Evolutionary conservation across 164 flowering plant genomes (phyloP).

Genomic region (Buxus sempervirens): DNA sequence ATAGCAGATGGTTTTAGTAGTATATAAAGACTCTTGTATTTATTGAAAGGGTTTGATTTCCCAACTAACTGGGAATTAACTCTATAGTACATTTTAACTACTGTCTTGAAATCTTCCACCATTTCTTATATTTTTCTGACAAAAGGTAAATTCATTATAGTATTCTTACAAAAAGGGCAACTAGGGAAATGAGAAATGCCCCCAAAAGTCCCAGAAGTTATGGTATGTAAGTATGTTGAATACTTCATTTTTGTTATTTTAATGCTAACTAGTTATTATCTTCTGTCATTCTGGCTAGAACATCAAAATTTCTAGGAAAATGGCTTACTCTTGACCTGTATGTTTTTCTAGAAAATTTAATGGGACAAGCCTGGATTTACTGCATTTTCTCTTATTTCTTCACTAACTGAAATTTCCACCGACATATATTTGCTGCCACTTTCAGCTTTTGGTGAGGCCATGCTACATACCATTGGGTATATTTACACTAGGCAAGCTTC

Average conservation of each 20-base stretch:
- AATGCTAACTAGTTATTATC: not conserved
- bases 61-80: too few relatives aligned
- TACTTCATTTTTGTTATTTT: not conserved
- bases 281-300: too few relatives aligned
- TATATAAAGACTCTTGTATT: too few relatives aligned
- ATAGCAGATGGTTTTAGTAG: too few relatives aligned
- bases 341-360: not conserved
- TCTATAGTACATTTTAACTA: too few relatives aligned
- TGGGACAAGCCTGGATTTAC: not conserved
- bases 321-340: too few relatives aligned
- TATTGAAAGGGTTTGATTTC: not conserved
- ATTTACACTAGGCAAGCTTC: constrained; percentile 89
- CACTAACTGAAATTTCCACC: not conserved
- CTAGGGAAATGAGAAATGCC: too few relatives aligned
- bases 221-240: too few relatives aligned
- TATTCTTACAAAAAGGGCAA: too few relatives aligned
- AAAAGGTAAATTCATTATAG: not conserved
- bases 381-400: not conserved
- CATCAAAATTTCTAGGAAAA: too few relatives aligned
- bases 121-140: not conserved
- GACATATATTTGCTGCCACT: constrained; percentile 10
- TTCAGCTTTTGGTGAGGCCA: constrained; percentile 93
- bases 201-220: too few relatives aligned
- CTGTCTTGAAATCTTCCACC: not conserved
- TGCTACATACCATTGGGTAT: constrained; percentile 95